phyloP scores from a whole-genome alignment of 1,284 basidiomycete genomes.

The Lentinus polychrous region DNA sequence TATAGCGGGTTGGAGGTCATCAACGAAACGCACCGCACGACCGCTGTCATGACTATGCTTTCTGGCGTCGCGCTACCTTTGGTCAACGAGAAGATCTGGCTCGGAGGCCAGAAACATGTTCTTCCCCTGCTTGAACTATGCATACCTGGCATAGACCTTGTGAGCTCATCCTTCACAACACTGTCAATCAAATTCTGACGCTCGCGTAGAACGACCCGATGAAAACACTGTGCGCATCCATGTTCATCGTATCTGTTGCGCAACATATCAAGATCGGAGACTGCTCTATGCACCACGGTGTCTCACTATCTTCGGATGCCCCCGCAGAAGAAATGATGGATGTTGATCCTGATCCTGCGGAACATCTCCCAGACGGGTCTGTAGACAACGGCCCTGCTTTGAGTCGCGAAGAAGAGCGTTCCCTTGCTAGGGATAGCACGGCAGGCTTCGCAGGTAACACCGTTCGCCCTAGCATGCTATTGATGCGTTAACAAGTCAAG shows the following conservation, averaged over 20 bases:
- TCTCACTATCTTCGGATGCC: slow-evolving; percentile 43
- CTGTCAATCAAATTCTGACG: slow-evolving; percentile 2
- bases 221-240: slow-evolving; percentile 82
- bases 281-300: slow-evolving; percentile 55
- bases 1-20: slow-evolving; percentile 88
- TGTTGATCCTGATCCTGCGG: slow-evolving; percentile 34
- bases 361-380: slow-evolving; percentile 46
- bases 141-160: slow-evolving; percentile 86
- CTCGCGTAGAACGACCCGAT: slow-evolving; percentile 76
- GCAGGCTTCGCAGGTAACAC: slow-evolving; percentile 67
- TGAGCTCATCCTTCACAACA: slow-evolving; percentile 20
- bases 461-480: not conserved
- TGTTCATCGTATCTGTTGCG: slow-evolving; percentile 73
- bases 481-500: slow-evolving; percentile 4
- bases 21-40: slow-evolving; percentile 93
- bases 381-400: slow-evolving; percentile 44
- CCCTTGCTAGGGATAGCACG: slow-evolving; percentile 71
- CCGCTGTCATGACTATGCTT: slow-evolving; percentile 86
- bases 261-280: slow-evolving; percentile 84
- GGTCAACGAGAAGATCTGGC: slow-evolving; percentile 72
- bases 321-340: slow-evolving; percentile 53
- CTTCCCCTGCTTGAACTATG: slow-evolving; percentile 86
- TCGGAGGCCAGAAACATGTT: slow-evolving; percentile 85
- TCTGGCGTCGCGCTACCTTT: slow-evolving; percentile 76
- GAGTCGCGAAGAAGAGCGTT: slow-evolving; percentile 66